Conservation (phyloP, 169 alveolate species). For the Plasmodium vivax region DNA sequence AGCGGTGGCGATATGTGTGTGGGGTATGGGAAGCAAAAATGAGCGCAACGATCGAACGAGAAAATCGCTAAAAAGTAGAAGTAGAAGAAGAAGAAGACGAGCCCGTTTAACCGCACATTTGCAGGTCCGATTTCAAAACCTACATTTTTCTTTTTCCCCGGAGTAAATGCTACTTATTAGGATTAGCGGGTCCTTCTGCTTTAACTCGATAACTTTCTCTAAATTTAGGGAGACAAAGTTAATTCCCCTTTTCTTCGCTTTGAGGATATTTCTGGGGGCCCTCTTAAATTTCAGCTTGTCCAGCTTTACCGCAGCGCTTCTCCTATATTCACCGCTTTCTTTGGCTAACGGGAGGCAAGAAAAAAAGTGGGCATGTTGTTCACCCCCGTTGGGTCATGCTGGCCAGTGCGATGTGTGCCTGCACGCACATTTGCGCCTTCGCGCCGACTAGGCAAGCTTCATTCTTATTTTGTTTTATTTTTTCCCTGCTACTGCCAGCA, state of each 20-base stretch:
- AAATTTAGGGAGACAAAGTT: conserved; percentile 46
- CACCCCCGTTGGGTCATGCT: background rate
- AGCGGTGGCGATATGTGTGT: no score
- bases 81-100: background rate
- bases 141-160: conserved; percentile 40
- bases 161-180: conserved; percentile 38
- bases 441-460: background rate
- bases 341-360: conserved; percentile 11
- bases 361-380: background rate
- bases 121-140: background rate
- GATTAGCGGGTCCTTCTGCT: conserved; percentile 23
- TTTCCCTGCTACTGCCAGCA: background rate
- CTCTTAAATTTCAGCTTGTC: conserved; percentile 15
- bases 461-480: background rate
- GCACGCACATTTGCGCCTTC: background rate
- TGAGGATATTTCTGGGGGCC: background rate
- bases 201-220: conserved; percentile 18
- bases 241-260: conserved; percentile 44
- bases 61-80: no score
- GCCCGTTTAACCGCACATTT: background rate
- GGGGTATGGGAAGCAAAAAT: background rate
- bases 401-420: background rate
- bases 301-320: background rate
- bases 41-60: background rate
- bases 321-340: background rate